Percentiles rank a stretch among this genome's conserved stretches.
phyloP scores from a whole-genome alignment of 352 stramenopile species.

The Aphanomyces astaci region DNA sequence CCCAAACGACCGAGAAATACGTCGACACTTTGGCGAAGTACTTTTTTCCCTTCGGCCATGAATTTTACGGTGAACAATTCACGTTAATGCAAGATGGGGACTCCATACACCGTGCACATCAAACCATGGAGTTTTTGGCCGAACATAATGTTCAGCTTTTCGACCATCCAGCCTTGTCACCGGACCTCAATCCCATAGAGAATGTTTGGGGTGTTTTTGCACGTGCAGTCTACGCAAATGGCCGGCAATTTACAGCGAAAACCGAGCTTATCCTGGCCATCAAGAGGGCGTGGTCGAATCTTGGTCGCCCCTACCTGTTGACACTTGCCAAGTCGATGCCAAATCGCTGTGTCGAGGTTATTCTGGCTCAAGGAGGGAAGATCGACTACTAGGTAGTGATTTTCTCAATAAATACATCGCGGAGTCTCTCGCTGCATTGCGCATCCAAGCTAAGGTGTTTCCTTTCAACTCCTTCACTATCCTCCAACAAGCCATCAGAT shows the following conservation, averaged over 20 bases:
- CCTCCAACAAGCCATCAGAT: too few relatives aligned
- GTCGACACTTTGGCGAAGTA: not conserved
- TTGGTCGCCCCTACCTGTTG: not conserved
- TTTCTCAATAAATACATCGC: not conserved
- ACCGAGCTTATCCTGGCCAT: not conserved
- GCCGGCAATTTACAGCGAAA: not conserved
- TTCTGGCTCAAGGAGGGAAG: not conserved
- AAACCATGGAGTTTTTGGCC: not conserved
- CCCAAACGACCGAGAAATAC: not conserved
- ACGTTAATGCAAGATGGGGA: not conserved
- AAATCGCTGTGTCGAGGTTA: not conserved
- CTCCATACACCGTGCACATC: not conserved
- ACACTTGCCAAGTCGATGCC: not conserved
- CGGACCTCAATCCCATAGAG: not conserved
- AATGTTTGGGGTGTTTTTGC: not conserved
- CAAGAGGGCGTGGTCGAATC: not conserved
- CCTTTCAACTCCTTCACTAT: too few relatives aligned
- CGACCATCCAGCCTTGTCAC: not conserved
- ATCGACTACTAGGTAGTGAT: not conserved
- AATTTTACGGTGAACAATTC: not conserved
- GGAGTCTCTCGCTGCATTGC: too few relatives aligned
- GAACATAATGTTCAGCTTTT: not conserved
- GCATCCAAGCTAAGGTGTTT: too few relatives aligned
- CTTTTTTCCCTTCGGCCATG: not conserved
- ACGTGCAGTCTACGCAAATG: not conserved